Evolutionary conservation across 1,284 basidiomycete species (phyloP).

Genomic region (Ceratobasidium theobromae): DNA sequence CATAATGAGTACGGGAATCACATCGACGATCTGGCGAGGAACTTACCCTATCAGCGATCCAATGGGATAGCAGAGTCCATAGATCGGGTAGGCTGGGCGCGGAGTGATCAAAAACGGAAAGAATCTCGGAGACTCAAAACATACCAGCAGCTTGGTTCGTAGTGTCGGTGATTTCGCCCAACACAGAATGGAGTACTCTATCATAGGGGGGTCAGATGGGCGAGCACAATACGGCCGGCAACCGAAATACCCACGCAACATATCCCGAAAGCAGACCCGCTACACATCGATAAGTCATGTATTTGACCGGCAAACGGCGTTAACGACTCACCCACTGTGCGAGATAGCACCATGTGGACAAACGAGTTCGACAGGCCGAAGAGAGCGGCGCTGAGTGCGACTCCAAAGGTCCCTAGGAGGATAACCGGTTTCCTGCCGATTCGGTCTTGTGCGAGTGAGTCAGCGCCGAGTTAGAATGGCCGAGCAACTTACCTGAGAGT

Average conservation of each 20-base stretch:
- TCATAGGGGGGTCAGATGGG: background rate
- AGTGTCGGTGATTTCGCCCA: constrained; percentile 38
- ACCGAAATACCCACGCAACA: constrained; percentile 8
- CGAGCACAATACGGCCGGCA: background rate
- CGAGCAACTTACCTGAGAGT: background rate
- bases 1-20: background rate
- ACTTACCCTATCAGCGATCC: constrained; percentile 32
- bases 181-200: constrained; percentile 25
- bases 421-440: constrained; percentile 39
- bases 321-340: constrained; percentile 33
- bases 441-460: constrained; percentile 31
- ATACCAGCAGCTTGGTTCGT: constrained; percentile 37
- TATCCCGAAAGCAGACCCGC: constrained; percentile 23
- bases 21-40: background rate
- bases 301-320: no score
- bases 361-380: constrained; percentile 39
- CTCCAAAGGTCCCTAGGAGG: constrained; percentile 37
- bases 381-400: constrained; percentile 33
- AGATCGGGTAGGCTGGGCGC: constrained; percentile 34
- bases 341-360: constrained; percentile 33
- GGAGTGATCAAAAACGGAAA: constrained; percentile 25
- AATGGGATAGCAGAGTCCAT: constrained; percentile 34
- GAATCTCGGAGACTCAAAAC: background rate
- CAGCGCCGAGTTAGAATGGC: background rate
- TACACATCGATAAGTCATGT: background rate